Conservation (phyloP, 208 protist genomes). For the Novymonas esmeraldas region DNA sequence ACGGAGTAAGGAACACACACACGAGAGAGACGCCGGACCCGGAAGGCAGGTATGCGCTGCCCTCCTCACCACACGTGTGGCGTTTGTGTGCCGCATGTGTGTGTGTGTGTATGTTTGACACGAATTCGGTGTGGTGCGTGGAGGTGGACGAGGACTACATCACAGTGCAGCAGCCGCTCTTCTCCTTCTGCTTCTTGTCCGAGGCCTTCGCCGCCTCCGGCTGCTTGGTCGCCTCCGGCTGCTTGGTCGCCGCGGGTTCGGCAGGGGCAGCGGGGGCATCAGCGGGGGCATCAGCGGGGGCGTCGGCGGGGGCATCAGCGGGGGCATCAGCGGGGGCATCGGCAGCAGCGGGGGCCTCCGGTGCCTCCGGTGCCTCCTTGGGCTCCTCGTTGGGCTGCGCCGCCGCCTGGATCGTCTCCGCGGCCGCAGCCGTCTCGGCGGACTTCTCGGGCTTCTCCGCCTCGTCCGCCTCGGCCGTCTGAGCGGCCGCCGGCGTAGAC, state of each 20-base stretch:
- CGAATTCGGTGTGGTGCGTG: too few relatives aligned
- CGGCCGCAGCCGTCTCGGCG: background rate
- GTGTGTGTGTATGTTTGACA: too few relatives aligned
- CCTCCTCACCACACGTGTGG: too few relatives aligned
- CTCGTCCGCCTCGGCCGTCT: too few relatives aligned
- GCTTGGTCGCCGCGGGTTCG: slow-evolving; percentile 2
- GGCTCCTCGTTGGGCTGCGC: background rate
- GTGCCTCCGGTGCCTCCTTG: background rate
- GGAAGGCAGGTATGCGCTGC: too few relatives aligned
- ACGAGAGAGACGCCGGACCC: background rate
- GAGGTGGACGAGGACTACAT: slow-evolving; percentile 26
- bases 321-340: too few relatives aligned
- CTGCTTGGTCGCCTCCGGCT: background rate
- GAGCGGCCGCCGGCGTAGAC: background rate
- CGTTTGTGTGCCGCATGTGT: too few relatives aligned
- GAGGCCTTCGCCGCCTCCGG: slow-evolving; percentile 7
- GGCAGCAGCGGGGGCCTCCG: too few relatives aligned
- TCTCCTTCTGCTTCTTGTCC: slow-evolving; percentile 35
- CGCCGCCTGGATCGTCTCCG: background rate
- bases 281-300: too few relatives aligned
- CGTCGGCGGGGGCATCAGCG: too few relatives aligned
- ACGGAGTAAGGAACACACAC: background rate
- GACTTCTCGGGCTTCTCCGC: background rate
- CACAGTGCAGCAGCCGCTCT: slow-evolving; percentile 36
- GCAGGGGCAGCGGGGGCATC: too few relatives aligned